Evolutionary conservation across 116 monocot genomes (phyloP).

Genomic region (Thalassia testudinum): DNA sequence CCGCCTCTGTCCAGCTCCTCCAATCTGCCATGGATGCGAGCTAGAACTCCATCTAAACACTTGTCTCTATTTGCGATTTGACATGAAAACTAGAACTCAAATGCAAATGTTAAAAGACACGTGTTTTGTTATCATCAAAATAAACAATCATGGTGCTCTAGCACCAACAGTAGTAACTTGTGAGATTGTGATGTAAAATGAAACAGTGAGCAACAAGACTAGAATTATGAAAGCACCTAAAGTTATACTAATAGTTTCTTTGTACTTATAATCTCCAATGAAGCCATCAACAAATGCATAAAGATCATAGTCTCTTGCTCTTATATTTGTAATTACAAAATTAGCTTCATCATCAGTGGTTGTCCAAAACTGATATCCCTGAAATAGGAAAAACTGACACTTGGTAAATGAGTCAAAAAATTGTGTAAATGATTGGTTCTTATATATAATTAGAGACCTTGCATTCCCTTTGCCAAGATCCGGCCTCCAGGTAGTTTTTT

Average conservation of each 20-base stretch:
- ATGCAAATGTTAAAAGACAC: too few relatives aligned
- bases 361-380: slow-evolving; percentile 87
- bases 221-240: slow-evolving; percentile 11
- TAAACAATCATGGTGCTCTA: too few relatives aligned
- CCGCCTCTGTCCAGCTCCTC: too few relatives aligned
- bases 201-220: background rate
- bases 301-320: slow-evolving; percentile 46
- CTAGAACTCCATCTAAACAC: too few relatives aligned
- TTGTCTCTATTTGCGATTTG: too few relatives aligned
- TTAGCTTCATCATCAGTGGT: slow-evolving; percentile 28
- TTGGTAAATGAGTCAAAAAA: background rate
- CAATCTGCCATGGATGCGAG: too few relatives aligned
- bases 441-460: slow-evolving; percentile 12
- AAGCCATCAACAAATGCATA: slow-evolving; percentile 64
- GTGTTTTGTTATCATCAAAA: too few relatives aligned
- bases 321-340: slow-evolving; percentile 34
- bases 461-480: slow-evolving; percentile 90
- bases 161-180: too few relatives aligned
- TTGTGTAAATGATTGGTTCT: background rate
- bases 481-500: too few relatives aligned
- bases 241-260: slow-evolving; percentile 28
- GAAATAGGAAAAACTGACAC: background rate
- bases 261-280: slow-evolving; percentile 58
- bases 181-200: background rate
- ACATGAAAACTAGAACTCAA: too few relatives aligned